These are phyloP conservation scores for Cyberlindnera amylophila DNA, from an alignment of 805 yeast species.

Conservation along the genomic window DNA sequence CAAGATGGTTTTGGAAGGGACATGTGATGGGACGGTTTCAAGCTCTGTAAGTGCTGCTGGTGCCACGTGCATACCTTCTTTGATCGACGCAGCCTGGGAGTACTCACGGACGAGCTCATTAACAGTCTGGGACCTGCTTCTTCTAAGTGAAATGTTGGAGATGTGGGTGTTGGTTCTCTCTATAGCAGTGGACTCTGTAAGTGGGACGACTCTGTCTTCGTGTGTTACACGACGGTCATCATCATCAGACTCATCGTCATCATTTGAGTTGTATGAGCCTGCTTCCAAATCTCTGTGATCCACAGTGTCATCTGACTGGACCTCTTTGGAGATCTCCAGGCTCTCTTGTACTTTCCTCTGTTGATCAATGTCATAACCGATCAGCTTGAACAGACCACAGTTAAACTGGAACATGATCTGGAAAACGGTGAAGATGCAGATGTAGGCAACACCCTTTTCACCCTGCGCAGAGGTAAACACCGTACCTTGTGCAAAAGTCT, in stretches of 20 bases:
- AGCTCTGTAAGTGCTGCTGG: conserved; percentile 24
- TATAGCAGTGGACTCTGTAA: conserved; percentile 1
- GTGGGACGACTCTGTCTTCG: conserved; percentile 1
- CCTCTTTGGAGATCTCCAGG: background rate
- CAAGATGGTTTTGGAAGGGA: background rate
- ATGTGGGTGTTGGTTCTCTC: conserved; percentile 14
- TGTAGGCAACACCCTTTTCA: conserved; percentile 75
- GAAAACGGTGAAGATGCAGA: conserved; percentile 68
- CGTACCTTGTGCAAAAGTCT: conserved; percentile 48
- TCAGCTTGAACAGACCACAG: conserved; percentile 66
- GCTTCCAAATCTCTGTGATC: background rate
- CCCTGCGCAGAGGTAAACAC: conserved; percentile 57
- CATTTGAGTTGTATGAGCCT: background rate
- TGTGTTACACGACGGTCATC: background rate
- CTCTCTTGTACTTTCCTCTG: conserved; percentile 9
- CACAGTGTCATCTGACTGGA: background rate
- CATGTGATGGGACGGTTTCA: conserved; percentile 7
- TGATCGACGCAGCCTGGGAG: conserved; percentile 24
- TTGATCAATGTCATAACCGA: conserved; percentile 55
- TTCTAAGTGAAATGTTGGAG: conserved; percentile 14
- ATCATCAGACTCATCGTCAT: background rate
- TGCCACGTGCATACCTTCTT: conserved; percentile 15
- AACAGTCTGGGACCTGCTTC: conserved; percentile 31
- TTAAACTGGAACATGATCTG: conserved; percentile 64
- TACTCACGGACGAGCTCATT: conserved; percentile 48